Evolutionary conservation across 2,329 filamentous ascomycete genomes (phyloP).

Genomic region (Arthrobotrys conoides): DNA sequence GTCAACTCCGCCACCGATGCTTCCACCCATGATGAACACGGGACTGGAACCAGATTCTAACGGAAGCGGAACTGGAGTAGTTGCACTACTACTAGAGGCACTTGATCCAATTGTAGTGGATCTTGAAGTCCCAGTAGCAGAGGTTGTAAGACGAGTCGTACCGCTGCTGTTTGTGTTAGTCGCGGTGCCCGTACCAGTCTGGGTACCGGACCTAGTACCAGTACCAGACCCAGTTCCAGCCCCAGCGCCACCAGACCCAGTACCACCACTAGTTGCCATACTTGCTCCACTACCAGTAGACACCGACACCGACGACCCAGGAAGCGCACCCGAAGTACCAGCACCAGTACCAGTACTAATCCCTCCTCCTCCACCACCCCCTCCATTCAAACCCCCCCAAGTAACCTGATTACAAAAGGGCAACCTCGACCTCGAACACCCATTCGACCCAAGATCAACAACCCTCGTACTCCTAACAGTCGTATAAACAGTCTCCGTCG

Average conservation of each 20-base stretch:
- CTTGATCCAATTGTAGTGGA: not conserved
- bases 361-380: not conserved
- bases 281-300: not conserved
- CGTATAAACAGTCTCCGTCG: not conserved
- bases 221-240: not conserved
- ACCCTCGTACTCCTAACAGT: not conserved
- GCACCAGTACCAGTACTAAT: not conserved
- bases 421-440: not conserved
- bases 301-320: not conserved
- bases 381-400: not conserved
- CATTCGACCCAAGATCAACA: not conserved
- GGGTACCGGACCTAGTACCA: not conserved
- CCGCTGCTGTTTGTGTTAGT: not conserved
- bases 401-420: not conserved
- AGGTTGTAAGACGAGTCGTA: not conserved
- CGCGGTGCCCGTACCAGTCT: not conserved
- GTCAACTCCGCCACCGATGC: not conserved
- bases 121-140: not conserved
- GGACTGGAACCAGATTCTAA: not conserved
- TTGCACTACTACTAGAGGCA: not conserved
- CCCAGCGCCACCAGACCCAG: not conserved
- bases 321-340: not conserved
- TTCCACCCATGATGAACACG: not conserved
- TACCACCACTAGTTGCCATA: not conserved
- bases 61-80: not conserved